Evolutionary conservation across 1,284 basidiomycete genomes (phyloP), one percentile per base, ranked within the genome.

Genomic region (Phellopilus nigrolimitatus): DNA sequence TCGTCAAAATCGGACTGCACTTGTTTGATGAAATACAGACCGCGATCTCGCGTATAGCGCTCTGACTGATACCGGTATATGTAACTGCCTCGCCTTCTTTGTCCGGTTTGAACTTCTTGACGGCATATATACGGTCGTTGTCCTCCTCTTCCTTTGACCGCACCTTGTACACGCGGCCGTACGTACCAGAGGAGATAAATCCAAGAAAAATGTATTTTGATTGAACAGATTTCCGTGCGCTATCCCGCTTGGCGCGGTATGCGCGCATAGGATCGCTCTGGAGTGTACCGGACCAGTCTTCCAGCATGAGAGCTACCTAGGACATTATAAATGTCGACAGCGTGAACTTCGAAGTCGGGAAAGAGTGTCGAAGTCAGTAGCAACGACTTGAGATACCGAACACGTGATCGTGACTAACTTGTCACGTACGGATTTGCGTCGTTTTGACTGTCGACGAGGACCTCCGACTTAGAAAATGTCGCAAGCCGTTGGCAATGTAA

Each of bases 31-130:
- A 42, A 21, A 43, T 34, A 73, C 89, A 61, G 59, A 95, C 91
- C 56, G 92, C 91, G 60, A 98, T 99, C 68, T 99, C 95, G 56
- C 93, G 77, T 62, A 95, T 91, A 13, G 95, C 97, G 68, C 91
- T 95, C 71, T 98, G 97, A 63, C 91, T 95, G 63, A 99, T 95
- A 3, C 97, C 97, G 6, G 94, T 97, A 66, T 97, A 99, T 0
- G 90, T 91, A 46, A 88, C 71, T 1, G 91, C 84, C 63, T 97
- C 94, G 28, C 93, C 93, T 70, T 97, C 94, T 67, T 98, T 98
- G 74, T 99, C 97, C 0, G 95, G 95, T 67, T 99, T 99, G 75
- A 99, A 99, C 69, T 99, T 99, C 73, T 99, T 99, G 72, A 99
- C 98, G 3, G 95, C 97, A 62, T 93, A 89, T 43, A 95, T 76